Evolutionary conservation across 2,329 filamentous ascomycete genomes (phyloP), one percentile per base, ranked within the genome.

Genomic region (Fusarium nanum): DNA sequence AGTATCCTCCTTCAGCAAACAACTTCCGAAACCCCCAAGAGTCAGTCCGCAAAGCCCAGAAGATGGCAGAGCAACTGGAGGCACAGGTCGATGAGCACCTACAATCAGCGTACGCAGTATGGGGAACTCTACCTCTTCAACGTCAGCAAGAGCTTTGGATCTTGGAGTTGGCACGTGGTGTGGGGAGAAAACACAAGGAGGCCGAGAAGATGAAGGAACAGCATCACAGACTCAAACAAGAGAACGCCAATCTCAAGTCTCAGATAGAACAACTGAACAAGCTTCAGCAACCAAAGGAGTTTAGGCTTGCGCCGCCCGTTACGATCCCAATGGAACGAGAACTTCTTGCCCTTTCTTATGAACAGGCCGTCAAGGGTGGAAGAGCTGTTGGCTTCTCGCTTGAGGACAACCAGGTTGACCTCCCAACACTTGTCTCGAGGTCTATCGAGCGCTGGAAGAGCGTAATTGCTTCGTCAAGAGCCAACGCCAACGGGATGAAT

Each of bases 61-160:
- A 81, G 72, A 76, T 82, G 65, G 91, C 84, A 44, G 87, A 85
- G 68, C 80, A 83, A 28, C 86, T 95, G 53, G 90, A 93, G 68
- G 88, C 89, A 54, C 89, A 91, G 71, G 87, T 94, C 32, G 84
- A 87, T 42, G 86, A 91, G 61, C 95, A 98, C 77, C 79, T 97
- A 8, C 87, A 92, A n/a, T 88, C 90, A 16, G 90, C 93, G 1
- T 97, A 90, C 77, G 85, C 87, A 9, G 91, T 93, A 44, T 98
- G 94, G 94, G 88, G 88, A 54, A 83, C 83, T 3, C 83, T 96
- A 27, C 80, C 89, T 1, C 70, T 78, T 4, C 85, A 87, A 37
- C 84, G 87, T 23, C 85, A 87, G 55, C 83, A 83, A 27, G 87
- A 90, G 68, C 82, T 90, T 9, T 91, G 89, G 89, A 79, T 84